phyloP scores from a whole-genome alignment of 495 filamentous ascomycete genomes.

The Penicillium alfredii region DNA sequence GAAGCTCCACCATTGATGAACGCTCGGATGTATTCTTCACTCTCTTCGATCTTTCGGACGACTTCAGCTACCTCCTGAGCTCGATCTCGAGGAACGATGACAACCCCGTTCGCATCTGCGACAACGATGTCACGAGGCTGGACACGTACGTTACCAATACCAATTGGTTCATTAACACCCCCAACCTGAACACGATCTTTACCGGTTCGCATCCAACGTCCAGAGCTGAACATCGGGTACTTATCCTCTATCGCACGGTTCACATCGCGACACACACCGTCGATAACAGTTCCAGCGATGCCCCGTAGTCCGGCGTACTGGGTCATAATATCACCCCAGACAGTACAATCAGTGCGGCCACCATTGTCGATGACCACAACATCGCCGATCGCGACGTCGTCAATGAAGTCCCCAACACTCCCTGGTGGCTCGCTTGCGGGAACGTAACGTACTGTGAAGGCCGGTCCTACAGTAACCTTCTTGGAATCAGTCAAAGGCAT shows the following conservation, averaged over 20 bases:
- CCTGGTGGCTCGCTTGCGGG: constrained; percentile 18
- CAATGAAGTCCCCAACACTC: constrained; percentile 20
- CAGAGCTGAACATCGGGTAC: constrained; percentile 14
- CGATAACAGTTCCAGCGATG: constrained; percentile 18
- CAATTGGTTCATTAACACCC: constrained; percentile 14
- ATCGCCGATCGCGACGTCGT: constrained; percentile 17
- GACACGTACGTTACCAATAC: constrained; percentile 16
- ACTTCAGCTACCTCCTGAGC: constrained; percentile 16
- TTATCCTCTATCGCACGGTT: constrained; percentile 15
- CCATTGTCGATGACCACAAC: constrained; percentile 19
- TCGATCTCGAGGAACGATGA: constrained; percentile 16
- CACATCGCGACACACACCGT: constrained; percentile 20
- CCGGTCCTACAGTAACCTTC: constrained; percentile 16
- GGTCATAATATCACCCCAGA: constrained; percentile 24
- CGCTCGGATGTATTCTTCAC: constrained; percentile 10
- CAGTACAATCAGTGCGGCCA: constrained; percentile 18
- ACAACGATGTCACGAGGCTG: constrained; percentile 18
- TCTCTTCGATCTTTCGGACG: constrained; percentile 10
- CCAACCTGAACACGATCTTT: constrained; percentile 18
- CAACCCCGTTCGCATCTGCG: constrained; percentile 20
- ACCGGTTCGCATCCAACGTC: constrained; percentile 18
- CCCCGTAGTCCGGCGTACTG: constrained; percentile 17
- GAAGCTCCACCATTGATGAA: constrained; percentile 13
- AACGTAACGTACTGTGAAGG: constrained; percentile 19
- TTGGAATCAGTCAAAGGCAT: constrained; percentile 18